phyloP scores from a whole-genome alignment of 768 basidiomycete species.

The Thelephora ganbajun region DNA sequence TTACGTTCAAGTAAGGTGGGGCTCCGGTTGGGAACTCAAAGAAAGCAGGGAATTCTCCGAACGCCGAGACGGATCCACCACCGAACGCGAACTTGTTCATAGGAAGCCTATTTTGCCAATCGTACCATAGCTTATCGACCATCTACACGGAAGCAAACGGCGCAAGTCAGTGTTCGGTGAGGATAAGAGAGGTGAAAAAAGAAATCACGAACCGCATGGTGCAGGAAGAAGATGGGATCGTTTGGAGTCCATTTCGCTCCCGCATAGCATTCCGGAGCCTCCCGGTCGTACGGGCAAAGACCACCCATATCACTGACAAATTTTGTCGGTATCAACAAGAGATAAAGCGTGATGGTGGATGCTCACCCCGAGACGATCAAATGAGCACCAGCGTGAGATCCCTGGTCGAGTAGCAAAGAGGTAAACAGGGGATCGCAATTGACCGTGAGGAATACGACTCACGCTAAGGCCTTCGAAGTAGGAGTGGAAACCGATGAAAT shows the following conservation, averaged over 20 bases:
- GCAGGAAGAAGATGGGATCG: slow-evolving; percentile 22
- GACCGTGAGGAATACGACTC: too few relatives aligned
- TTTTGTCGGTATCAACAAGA: not conserved
- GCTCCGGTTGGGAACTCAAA: slow-evolving; percentile 12
- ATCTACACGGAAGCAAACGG: slow-evolving; percentile 11
- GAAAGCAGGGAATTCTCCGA: not conserved
- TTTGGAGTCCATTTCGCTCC: not conserved
- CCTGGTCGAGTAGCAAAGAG: slow-evolving; percentile 10
- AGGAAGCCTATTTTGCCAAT: slow-evolving; percentile 18
- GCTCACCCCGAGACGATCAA: slow-evolving; percentile 18
- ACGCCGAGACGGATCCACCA: slow-evolving; percentile 15
- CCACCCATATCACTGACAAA: slow-evolving; percentile 14
- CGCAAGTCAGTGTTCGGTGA: not conserved
- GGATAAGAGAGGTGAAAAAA: not conserved
- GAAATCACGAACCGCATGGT: slow-evolving; percentile 17
- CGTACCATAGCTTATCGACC: slow-evolving; percentile 24
- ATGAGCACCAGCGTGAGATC: slow-evolving; percentile 20
- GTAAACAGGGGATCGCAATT: too few relatives aligned
- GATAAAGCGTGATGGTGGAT: not conserved
- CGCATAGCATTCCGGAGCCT: not conserved
- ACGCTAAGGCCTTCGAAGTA: slow-evolving; percentile 15
- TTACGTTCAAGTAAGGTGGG: slow-evolving; percentile 14
- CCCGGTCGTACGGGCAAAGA: slow-evolving; percentile 13
- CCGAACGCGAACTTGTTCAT: slow-evolving; percentile 14
- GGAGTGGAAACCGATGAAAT: slow-evolving; percentile 19